phyloP scores from a whole-genome alignment of 1,284 basidiomycete genomes.

The Paramarasmius palmivorus region DNA sequence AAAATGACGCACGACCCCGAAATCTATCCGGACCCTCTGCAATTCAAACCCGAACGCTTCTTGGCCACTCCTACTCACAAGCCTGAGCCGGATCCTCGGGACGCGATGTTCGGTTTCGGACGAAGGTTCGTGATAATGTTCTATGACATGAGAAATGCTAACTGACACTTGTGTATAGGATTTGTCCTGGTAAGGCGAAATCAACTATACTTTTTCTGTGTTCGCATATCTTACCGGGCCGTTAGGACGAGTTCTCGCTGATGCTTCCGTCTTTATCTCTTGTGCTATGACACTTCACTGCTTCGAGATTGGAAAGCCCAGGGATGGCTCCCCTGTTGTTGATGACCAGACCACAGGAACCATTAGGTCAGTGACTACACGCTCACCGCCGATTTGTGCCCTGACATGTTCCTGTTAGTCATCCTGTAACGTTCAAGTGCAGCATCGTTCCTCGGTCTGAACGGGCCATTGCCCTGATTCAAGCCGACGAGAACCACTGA shows the following conservation, averaged over 20 bases:
- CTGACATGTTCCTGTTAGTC: conserved; percentile 7
- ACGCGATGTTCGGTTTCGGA: conserved; percentile 30
- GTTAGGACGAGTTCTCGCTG: conserved; percentile 26
- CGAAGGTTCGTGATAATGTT: conserved; percentile 20
- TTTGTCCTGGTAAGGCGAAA: conserved; percentile 21
- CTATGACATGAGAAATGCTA: no score
- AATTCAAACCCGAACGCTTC: conserved; percentile 31
- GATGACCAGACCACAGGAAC: conserved; percentile 16
- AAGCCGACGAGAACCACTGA: conserved; percentile 13
- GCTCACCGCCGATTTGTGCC: background rate
- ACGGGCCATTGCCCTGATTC: conserved; percentile 12
- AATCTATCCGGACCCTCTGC: conserved; percentile 27
- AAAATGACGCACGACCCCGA: conserved; percentile 30
- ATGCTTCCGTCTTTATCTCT: conserved; percentile 30
- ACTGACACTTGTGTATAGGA: conserved; percentile 10
- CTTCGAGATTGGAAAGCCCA: conserved; percentile 29
- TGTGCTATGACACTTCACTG: conserved; percentile 31
- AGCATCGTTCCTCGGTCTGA: conserved; percentile 16
- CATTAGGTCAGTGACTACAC: conserved; percentile 14
- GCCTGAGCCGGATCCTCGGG: conserved; percentile 22
- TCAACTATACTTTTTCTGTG: background rate
- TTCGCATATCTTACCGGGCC: background rate
- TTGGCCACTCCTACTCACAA: conserved; percentile 19
- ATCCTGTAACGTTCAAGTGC: conserved; percentile 18
- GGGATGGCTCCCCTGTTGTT: conserved; percentile 19